These are phyloP conservation scores for Arachis monticola DNA, from an alignment of 331 rosid genomes.

Conservation along the genomic window DNA sequence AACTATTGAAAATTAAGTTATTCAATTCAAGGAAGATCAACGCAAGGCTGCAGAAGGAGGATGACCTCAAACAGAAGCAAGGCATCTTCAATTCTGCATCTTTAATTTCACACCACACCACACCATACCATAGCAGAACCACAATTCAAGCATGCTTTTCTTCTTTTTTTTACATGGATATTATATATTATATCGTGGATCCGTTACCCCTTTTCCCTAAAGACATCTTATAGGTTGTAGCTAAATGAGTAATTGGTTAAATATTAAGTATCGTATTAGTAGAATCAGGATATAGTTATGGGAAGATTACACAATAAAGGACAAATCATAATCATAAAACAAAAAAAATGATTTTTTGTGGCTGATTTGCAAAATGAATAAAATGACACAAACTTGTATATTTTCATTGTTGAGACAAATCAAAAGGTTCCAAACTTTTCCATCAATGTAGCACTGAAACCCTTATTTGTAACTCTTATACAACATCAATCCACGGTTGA, in stretches of 20 bases:
- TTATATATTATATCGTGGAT: conserved; percentile 6
- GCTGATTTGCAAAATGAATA: no score
- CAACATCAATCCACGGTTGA: background rate
- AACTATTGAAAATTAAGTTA: background rate
- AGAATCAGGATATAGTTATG: background rate
- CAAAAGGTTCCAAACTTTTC: conserved; percentile 9
- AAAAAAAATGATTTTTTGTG: no score
- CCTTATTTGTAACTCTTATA: background rate
- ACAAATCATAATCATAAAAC: background rate
- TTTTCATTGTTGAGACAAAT: conserved; percentile 7
- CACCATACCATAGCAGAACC: conserved; percentile 1
- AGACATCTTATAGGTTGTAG: background rate
- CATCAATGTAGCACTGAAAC: background rate
- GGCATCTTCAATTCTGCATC: conserved; percentile 29
- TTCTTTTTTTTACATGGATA: background rate
- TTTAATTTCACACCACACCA: background rate
- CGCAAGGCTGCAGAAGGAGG: conserved; percentile 21
- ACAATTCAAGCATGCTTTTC: conserved; percentile 9
- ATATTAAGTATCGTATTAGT: no score
- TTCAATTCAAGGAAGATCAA: conserved; percentile 16
- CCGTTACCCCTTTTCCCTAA: background rate
- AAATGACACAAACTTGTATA: no score
- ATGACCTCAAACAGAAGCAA: conserved; percentile 20
- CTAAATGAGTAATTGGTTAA: background rate
- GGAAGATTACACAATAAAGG: no score